A percentile compares a stretch with the other conserved stretches of the same genome.
phyloP scores from a whole-genome alignment of 306 rosid genomes.

The Quercus ilex region DNA sequence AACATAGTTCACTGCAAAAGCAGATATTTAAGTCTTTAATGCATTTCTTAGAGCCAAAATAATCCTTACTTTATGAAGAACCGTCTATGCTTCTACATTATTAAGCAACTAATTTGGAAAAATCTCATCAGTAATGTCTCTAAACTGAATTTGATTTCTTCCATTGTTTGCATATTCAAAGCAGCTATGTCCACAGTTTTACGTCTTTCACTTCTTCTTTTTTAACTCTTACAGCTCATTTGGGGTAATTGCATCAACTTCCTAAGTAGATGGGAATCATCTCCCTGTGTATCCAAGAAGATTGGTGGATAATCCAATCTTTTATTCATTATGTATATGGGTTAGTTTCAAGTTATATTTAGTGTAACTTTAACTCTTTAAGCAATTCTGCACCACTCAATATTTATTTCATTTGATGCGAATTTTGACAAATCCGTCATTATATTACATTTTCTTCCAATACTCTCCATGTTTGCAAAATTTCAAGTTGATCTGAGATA shows the following conservation, averaged over 20 bases:
- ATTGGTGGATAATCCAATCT: not conserved
- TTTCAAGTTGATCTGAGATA: no score
- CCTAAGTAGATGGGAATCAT: not conserved
- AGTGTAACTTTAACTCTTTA: no score
- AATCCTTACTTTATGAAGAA: no score
- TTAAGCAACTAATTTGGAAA: no score
- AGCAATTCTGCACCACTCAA: no score
- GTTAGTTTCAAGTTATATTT: no score
- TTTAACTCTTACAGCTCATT: not conserved
- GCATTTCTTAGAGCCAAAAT: not conserved
- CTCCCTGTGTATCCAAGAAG: not conserved
- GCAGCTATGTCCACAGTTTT: not conserved
- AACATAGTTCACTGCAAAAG: not conserved
- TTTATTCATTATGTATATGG: not conserved
- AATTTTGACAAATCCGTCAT: no score
- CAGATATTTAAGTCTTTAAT: not conserved
- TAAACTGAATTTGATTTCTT: not conserved
- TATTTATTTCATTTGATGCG: no score
- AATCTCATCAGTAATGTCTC: no score
- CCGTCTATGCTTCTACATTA: no score
- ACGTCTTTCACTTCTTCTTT: not conserved
- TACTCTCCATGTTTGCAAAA: no score
- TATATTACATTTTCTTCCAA: no score
- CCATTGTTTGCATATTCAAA: not conserved
- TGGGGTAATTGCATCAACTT: not conserved